Base-by-base conservation (phyloP, 805 yeast genomes). In the Starmerella apis region DNA sequence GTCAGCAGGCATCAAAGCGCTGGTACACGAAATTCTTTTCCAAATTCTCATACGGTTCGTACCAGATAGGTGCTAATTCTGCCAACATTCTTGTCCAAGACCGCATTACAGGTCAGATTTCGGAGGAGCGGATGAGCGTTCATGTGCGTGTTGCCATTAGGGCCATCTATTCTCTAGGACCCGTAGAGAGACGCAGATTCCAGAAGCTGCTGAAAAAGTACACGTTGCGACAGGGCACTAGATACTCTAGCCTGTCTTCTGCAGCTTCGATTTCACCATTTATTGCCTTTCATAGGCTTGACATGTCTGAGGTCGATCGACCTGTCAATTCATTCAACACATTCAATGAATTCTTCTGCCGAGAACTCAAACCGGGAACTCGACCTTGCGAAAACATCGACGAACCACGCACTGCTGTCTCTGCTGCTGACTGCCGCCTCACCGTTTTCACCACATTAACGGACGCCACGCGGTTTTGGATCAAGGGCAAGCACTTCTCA, bases 11-110 rank as follows among this genome's bases (percentile, higher is more conserved):
- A 0, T 77, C 88, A 3, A 80, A 85, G 58, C 77, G 87, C 53
- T 88, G 97, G 97, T 86, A 83, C 61, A 74, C 88, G 3, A 86
- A 83, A 59, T 76, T 84, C 2, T 69, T 88, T 50, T 82, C 87
- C 45, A 88, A 86, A 61, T 68, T 92, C 43, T 85, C 92, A 0
- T 87, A 86, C 62, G 98, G 98, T 0, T 83, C 83, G 59, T 83
- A 87, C 63, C 79, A 80, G 44, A 67, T 90, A 32, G 96, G 96
- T 2, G 80, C 81, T 22, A 86, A 90, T 62, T 86, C 94, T 43
- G 98, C 96, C 9, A 90, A 90, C 61, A 90, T 92, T 27, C 70
- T 92, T 45, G 96, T 90, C 2, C 97, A 92, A 64, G 96, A 92
- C 63, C 72, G 98, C 53, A 71, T 75, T 16, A 81, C 96, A 0